Percentiles rank a stretch among this genome's conserved stretches.
These are phyloP conservation scores for Dillenia suffruticosa DNA, from an alignment of 164 flowering plant genomes.

Conservation along the genomic window DNA sequence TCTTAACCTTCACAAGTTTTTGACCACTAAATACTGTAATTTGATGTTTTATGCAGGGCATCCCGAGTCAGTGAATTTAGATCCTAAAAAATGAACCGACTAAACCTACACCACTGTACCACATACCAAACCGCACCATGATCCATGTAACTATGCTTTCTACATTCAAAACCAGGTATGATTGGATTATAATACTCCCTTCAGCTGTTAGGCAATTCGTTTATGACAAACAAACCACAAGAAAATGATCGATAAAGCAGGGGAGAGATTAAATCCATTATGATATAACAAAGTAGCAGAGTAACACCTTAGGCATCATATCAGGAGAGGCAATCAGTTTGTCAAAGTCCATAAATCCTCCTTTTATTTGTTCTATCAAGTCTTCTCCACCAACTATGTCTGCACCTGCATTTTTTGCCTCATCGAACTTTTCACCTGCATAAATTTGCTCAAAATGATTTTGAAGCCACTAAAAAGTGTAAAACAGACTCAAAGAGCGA, in stretches of 20 bases:
- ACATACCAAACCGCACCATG: no score
- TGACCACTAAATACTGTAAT: no score
- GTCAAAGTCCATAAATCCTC: constrained; percentile 95
- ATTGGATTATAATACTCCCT: no score
- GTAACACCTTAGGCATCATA: constrained; percentile 95
- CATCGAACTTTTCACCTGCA: constrained; percentile 90
- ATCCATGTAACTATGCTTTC: no score
- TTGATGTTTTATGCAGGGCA: no score
- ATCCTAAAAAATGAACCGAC: no score
- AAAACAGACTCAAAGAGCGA: not conserved
- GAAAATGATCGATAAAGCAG: not conserved
- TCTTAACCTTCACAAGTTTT: no score
- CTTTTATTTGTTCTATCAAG: constrained; percentile 82
- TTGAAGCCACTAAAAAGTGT: not conserved
- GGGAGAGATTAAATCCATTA: no score
- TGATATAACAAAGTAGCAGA: not conserved
- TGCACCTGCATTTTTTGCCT: constrained; percentile 96
- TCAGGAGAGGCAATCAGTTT: constrained; percentile 95
- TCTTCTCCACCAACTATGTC: constrained; percentile 96
- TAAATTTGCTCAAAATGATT: constrained; percentile 3
- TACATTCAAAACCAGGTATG: no score
- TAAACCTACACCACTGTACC: no score
- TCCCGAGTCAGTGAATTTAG: no score
- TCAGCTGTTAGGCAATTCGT: no score
- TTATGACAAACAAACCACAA: not conserved